Base-by-base conservation (phyloP, 2,329 filamentous ascomycete genomes). In the Penicillium capsulatum region DNA sequence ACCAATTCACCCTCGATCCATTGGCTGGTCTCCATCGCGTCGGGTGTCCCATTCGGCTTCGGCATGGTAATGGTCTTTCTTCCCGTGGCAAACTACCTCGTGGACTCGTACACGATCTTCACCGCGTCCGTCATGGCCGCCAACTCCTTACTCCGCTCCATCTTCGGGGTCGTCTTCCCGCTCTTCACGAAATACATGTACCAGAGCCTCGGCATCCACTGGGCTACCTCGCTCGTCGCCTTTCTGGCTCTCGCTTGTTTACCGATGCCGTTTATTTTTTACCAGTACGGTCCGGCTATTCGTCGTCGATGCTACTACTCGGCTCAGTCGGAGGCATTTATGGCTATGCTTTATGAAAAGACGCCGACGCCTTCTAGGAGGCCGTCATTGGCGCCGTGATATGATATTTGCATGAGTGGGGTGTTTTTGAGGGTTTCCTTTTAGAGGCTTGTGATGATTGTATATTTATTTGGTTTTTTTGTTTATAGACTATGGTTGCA, bases 101-200 rank as follows among this genome's bases (percentile, higher is more conserved):
- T 69, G 38, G 67, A 70, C 30, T 54, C 63, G 2, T 70, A 68
- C 38, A 63, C 59, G 8, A 64, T 68, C 32, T 68, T 61, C 36
- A 63, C 66, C 8, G 66, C 66, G 3, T 61, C 56, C 3, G 65
- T 66, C 2, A 45, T 67, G 27, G 66, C 64, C 2, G 70, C 67
- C 2, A 72, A 67, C 42, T 61, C 67, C 0, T 63, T 72, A 1
- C 53, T 73, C 3, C 61, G 70, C 11, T 68, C 67, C 3, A 43
- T 70, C 9, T 68, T 69, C 34, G 70, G 67, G 27, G 65, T 69
- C 17, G 63, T 58, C 1, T 72, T 73, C 38, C 70, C 70, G 5
- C 56, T 73, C 4, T 71, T 72, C 57, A 70, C 68, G 2, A 61
- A 54, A 4, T 54, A 66, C n/a, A 64, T 73, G 63, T 73, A 71